Evolutionary conservation across 805 yeast genomes (phyloP).

Genomic region (Komagataella pastoris): DNA sequence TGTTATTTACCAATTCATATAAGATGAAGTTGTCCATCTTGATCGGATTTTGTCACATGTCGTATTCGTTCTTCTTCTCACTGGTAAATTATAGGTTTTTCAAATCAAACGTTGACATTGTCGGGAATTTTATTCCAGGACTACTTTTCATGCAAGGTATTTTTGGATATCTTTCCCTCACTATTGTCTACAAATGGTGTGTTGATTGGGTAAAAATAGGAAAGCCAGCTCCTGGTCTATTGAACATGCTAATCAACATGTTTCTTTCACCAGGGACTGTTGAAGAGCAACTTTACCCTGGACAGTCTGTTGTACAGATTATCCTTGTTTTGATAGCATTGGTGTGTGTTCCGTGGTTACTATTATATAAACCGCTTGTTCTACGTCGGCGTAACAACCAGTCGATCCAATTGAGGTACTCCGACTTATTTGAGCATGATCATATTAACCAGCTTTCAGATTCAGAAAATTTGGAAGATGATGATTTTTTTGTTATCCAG

Average conservation of each 20-base stretch:
- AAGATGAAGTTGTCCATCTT: conserved; percentile 67
- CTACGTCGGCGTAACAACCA: conserved; percentile 34
- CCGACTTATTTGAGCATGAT: conserved; percentile 24
- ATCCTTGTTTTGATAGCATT: conserved; percentile 44
- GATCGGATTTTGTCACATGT: conserved; percentile 69
- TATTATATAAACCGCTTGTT: conserved; percentile 50
- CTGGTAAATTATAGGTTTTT: conserved; percentile 47
- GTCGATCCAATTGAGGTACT: conserved; percentile 36
- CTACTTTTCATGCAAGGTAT: conserved; percentile 64
- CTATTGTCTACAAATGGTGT: conserved; percentile 63
- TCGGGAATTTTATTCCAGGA: conserved; percentile 67
- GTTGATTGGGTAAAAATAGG: conserved; percentile 54
- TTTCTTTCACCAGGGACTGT: conserved; percentile 60
- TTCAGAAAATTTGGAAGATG: conserved; percentile 12
- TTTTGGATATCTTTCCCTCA: conserved; percentile 56
- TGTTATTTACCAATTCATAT: conserved; percentile 58
- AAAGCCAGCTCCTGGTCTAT: conserved; percentile 56
- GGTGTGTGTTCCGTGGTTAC: conserved; percentile 64
- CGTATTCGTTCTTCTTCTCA: conserved; percentile 57
- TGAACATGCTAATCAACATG: conserved; percentile 68
- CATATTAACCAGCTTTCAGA: conserved; percentile 10
- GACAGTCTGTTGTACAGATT: conserved; percentile 51
- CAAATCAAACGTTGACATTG: conserved; percentile 46
- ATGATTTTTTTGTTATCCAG: conserved; percentile 22
- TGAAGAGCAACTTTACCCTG: conserved; percentile 52